These are phyloP conservation scores for Filosporella fistucella DNA, from an alignment of 495 filamentous ascomycete genomes.

Conservation along the genomic window DNA sequence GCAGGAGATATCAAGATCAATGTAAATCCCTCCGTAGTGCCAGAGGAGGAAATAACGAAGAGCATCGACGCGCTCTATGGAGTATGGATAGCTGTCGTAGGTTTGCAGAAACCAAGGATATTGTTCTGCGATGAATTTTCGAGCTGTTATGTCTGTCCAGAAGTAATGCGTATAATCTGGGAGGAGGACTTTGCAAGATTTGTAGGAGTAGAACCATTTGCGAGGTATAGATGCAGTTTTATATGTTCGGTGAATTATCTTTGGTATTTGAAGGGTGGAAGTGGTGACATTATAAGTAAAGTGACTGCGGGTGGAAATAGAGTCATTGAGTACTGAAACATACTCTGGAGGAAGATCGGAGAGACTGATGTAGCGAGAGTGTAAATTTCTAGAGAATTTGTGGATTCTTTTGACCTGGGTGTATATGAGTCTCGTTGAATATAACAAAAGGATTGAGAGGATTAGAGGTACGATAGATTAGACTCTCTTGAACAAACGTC, in stretches of 20 bases:
- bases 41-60: conserved; percentile 79
- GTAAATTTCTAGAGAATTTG: no score
- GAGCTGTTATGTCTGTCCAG: background rate
- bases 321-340: no score
- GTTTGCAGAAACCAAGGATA: conserved; percentile 82
- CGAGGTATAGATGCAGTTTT: background rate
- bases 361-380: no score
- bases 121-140: conserved; percentile 1
- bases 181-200: background rate
- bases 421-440: no score
- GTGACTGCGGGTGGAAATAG: no score
- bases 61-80: conserved; percentile 78
- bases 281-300: no score
- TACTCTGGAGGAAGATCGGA: no score
- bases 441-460: no score
- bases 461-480: no score
- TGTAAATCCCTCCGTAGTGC: conserved; percentile 78
- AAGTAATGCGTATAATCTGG: background rate
- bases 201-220: background rate
- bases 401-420: no score
- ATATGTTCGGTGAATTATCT: conserved; percentile 4
- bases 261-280: background rate
- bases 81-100: conserved; percentile 70
- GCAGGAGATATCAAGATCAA: conserved; percentile 77
- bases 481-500: no score